A percentile compares a stretch with the other conserved stretches of the same genome.
These are phyloP conservation scores for Petunia hybrid DNA, from an alignment of 305 asterid species.

Conservation along the genomic window DNA sequence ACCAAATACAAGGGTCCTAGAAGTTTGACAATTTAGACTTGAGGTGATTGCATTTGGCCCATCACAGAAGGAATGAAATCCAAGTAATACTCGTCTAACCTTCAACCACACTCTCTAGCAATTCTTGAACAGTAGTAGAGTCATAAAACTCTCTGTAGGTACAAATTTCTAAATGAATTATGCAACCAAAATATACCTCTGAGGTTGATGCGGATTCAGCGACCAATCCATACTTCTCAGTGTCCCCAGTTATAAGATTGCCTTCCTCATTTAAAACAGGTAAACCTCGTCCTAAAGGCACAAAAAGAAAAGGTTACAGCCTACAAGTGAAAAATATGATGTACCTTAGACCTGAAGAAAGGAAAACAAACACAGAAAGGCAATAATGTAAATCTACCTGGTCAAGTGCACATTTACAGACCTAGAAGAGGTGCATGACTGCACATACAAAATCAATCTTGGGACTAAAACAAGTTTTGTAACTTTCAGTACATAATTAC, in stretches of 20 bases:
- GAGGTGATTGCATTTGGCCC: background rate
- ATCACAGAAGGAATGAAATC: background rate
- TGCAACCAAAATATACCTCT: conserved; percentile 56
- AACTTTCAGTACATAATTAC: background rate
- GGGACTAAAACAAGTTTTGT: background rate
- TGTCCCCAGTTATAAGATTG: conserved; percentile 66
- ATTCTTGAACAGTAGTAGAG: background rate
- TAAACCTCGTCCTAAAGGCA: conserved; percentile 70
- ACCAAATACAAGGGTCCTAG: background rate
- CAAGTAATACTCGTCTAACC: background rate
- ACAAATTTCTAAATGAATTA: background rate
- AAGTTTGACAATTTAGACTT: background rate
- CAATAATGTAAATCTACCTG: background rate
- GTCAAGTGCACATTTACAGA: background rate
- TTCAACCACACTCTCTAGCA: background rate
- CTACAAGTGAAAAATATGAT: conserved; percentile 24
- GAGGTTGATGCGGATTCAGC: conserved; percentile 71
- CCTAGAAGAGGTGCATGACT: background rate
- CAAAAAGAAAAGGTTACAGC: conserved; percentile 34
- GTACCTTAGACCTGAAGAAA: background rate
- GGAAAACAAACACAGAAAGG: background rate
- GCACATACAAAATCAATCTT: conserved; percentile 10
- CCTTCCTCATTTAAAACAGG: conserved; percentile 93
- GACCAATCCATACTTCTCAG: conserved; percentile 63
- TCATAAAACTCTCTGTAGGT: background rate